These are phyloP conservation scores for Pseudocercospora cruenta DNA, from an alignment of 2,329 filamentous ascomycete genomes.

Conservation along the genomic window DNA sequence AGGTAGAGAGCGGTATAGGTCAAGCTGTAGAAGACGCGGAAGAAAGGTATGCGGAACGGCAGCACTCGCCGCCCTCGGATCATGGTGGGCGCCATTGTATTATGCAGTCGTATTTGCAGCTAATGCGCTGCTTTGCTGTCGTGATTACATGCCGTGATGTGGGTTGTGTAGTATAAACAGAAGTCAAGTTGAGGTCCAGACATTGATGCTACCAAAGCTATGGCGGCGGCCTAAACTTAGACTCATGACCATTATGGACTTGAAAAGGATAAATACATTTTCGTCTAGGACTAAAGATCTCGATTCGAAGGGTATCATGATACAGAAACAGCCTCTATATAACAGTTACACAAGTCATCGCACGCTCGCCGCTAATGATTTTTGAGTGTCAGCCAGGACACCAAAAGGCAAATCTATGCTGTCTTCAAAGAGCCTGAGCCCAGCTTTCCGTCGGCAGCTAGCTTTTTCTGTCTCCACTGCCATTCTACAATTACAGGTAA, in stretches of 20 bases:
- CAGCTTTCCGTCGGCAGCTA: constrained; percentile 32
- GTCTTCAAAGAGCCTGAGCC: constrained; percentile 16
- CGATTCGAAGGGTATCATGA: constrained; percentile 8
- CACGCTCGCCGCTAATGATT: neutral
- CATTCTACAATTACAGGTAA: constrained; percentile 90
- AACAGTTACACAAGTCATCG: neutral
- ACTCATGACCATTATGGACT: neutral
- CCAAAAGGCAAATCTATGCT: constrained; percentile 2
- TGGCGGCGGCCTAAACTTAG: neutral
- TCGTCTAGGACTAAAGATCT: neutral
- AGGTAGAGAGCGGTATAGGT: constrained; percentile 77
- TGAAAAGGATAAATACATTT: neutral
- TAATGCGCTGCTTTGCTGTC: constrained; percentile 16
- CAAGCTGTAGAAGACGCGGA: constrained; percentile 75
- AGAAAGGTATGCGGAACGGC: constrained; percentile 60
- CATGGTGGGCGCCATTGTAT: constrained; percentile 22
- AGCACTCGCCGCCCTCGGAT: constrained; percentile 30
- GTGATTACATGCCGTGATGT: constrained; percentile 15
- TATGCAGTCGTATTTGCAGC: constrained; percentile 16
- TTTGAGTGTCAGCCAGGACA: neutral
- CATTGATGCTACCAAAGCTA: neutral
- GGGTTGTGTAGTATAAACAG: neutral
- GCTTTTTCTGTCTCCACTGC: constrained; percentile 64
- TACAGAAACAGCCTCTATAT: neutral
- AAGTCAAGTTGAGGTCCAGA: neutral